Conservation (phyloP, 129 eudicot genomes). For the Artemisia annua region DNA sequence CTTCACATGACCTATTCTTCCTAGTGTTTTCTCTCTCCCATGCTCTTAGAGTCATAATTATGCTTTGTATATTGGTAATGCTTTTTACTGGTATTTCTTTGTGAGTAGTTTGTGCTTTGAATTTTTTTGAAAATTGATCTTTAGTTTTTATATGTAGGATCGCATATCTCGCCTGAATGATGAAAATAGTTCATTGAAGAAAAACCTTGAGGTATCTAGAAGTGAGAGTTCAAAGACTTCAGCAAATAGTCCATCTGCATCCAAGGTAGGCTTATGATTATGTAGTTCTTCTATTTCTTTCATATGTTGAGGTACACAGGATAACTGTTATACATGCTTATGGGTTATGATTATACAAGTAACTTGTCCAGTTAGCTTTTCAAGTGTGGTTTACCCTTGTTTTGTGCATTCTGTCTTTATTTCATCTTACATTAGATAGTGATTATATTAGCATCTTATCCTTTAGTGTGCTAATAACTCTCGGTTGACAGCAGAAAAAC, state of each 20-base stretch:
- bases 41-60: not conserved
- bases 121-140: slow-evolving; percentile 2
- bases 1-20: not conserved
- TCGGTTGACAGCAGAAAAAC: slow-evolving; percentile 49
- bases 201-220: slow-evolving; percentile 63
- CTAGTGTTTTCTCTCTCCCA: not conserved
- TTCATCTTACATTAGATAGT: slow-evolving; percentile 14
- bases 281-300: not conserved
- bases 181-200: slow-evolving; percentile 79
- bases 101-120: not conserved
- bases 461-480: slow-evolving; percentile 45
- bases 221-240: slow-evolving; percentile 43
- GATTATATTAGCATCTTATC: slow-evolving; percentile 21
- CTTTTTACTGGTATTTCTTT: not conserved
- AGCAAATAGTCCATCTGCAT: slow-evolving; percentile 34
- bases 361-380: slow-evolving; percentile 1
- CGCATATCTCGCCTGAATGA: slow-evolving; percentile 62
- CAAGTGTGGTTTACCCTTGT: slow-evolving; percentile 5
- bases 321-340: slow-evolving; percentile 19
- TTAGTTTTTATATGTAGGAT: slow-evolving; percentile 49
- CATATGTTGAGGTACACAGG: slow-evolving; percentile 8
- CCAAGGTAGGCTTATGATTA: slow-evolving; percentile 42
- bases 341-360: slow-evolving; percentile 10
- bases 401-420: slow-evolving; percentile 17
- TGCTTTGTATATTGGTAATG: not conserved